These are phyloP conservation scores for Penicillium corylophilum DNA, from an alignment of 2,329 filamentous ascomycete genomes.

Conservation along the genomic window DNA sequence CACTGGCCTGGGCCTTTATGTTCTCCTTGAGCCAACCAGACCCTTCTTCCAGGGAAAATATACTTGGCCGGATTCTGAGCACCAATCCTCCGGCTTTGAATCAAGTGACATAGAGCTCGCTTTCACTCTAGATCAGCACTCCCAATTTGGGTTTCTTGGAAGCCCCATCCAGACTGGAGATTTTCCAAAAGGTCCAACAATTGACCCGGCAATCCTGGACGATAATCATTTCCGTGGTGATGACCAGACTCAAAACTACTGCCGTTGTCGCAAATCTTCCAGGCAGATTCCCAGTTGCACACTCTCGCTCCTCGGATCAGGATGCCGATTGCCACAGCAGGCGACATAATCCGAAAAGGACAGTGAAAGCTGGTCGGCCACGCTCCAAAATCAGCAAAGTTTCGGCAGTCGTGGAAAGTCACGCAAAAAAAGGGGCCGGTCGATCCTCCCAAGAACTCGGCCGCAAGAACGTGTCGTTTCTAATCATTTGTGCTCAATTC, in stretches of 20 bases:
- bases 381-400: constrained; percentile 1
- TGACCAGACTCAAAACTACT: neutral
- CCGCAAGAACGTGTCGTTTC: constrained; percentile 3
- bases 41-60: no score
- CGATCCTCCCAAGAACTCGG: neutral
- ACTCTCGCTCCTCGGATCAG: neutral
- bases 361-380: neutral
- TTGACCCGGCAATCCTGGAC: neutral
- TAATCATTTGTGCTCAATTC: constrained; percentile 10
- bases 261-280: neutral
- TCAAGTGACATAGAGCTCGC: neutral
- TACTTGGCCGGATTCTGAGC: neutral
- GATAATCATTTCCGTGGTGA: neutral
- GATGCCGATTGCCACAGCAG: neutral
- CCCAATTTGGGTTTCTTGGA: neutral
- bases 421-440: neutral
- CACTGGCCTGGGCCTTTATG: no score
- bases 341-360: neutral
- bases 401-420: neutral
- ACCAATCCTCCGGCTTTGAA: neutral
- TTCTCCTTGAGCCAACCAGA: no score
- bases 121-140: neutral
- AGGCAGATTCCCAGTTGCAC: neutral
- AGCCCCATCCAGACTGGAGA: neutral
- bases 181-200: neutral